Evolutionary conservation across 257 asterid species (phyloP).

Genomic region (Cinchona pubescens): DNA sequence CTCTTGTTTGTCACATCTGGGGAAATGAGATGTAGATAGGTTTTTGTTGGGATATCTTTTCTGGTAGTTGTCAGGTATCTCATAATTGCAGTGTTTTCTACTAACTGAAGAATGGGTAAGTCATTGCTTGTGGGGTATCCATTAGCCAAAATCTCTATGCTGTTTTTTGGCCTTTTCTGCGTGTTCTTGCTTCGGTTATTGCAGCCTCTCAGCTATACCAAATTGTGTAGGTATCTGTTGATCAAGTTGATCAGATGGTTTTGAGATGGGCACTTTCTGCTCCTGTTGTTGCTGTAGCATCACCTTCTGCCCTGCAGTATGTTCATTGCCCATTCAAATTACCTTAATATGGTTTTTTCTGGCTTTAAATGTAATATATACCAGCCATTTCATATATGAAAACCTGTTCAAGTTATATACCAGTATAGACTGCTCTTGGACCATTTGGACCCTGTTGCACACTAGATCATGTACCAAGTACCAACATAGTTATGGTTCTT

Average conservation of each 20-base stretch:
- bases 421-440: background rate
- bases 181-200: background rate
- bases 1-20: background rate
- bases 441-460: background rate
- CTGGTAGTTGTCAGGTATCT: background rate
- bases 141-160: background rate
- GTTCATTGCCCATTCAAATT: background rate
- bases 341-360: slow-evolving; percentile 5
- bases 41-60: background rate
- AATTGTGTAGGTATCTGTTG: slow-evolving; percentile 51
- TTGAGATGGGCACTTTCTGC: slow-evolving; percentile 57
- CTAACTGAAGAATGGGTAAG: background rate
- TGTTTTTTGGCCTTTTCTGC: background rate
- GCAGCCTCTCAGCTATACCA: slow-evolving; percentile 8
- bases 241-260: slow-evolving; percentile 46
- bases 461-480: background rate
- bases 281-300: slow-evolving; percentile 81
- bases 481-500: background rate
- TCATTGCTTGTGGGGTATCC: background rate
- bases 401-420: background rate
- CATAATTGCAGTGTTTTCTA: background rate
- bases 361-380: background rate
- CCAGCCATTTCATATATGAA: background rate
- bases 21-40: background rate
- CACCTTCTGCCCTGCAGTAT: slow-evolving; percentile 80